Conservation (phyloP, 352 stramenopile species). For the Phytophthora multivora region DNA sequence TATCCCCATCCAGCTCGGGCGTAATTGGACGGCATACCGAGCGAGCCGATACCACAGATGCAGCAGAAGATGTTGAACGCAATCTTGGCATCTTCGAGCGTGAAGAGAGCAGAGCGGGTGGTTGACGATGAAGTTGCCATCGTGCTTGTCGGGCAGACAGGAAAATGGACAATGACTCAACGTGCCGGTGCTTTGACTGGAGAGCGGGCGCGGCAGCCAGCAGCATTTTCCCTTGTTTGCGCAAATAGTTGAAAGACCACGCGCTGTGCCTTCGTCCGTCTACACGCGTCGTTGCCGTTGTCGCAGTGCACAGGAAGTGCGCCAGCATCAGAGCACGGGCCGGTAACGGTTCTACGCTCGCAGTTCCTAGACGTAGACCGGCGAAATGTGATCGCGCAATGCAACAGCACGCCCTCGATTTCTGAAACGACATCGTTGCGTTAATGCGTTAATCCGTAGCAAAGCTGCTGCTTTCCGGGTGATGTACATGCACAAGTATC, state of each 20-base stretch:
- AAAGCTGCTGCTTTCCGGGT: neutral
- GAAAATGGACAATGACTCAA: slow-evolving; percentile 21
- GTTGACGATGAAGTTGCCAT: slow-evolving; percentile 13
- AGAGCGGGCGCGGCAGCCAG: slow-evolving; percentile 18
- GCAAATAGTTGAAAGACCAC: slow-evolving; percentile 23
- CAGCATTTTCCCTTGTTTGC: slow-evolving; percentile 31
- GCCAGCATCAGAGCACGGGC: neutral
- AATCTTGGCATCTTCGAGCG: slow-evolving; percentile 52
- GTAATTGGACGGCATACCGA: slow-evolving; percentile 64
- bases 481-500: neutral
- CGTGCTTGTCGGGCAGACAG: slow-evolving; percentile 1
- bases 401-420: slow-evolving; percentile 1
- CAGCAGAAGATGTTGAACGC: slow-evolving; percentile 55
- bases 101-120: slow-evolving; percentile 35
- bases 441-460: neutral
- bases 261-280: slow-evolving; percentile 10
- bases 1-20: slow-evolving; percentile 44
- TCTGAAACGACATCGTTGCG: neutral
- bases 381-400: slow-evolving; percentile 16
- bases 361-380: slow-evolving; percentile 18
- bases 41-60: slow-evolving; percentile 15
- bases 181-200: slow-evolving; percentile 19
- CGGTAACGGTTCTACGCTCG: slow-evolving; percentile 7
- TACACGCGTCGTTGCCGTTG: slow-evolving; percentile 21
- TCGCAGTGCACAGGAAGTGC: slow-evolving; percentile 8